Conservation (phyloP, 495 filamentous ascomycete species). For the Hypoxylon intermedium region DNA sequence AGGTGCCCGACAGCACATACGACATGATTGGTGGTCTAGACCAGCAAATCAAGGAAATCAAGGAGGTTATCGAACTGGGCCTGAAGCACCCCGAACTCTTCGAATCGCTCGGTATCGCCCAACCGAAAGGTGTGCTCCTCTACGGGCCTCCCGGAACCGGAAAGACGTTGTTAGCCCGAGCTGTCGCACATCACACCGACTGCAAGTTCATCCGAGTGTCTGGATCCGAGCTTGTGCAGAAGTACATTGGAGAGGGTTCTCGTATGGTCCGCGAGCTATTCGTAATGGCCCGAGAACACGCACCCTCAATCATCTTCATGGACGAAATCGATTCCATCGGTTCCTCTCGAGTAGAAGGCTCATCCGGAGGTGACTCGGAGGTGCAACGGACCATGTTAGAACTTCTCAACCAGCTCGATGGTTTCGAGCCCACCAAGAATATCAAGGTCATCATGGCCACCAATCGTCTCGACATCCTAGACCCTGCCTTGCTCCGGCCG, state of each 20-base stretch:
- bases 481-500: conserved; percentile 90
- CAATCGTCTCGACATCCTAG: conserved; percentile 95
- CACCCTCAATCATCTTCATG: conserved; percentile 99
- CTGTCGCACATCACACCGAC: conserved; percentile 96
- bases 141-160: conserved; percentile 97
- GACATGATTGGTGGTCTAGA: conserved; percentile 99
- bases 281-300: conserved; percentile 98
- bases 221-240: conserved; percentile 95
- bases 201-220: conserved; percentile 99
- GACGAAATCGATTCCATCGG: conserved; percentile 99
- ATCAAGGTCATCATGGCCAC: conserved; percentile 99
- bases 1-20: conserved; percentile 99
- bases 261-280: conserved; percentile 99
- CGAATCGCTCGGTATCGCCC: conserved; percentile 97
- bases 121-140: conserved; percentile 95
- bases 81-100: conserved; percentile 98
- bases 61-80: conserved; percentile 98
- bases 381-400: conserved; percentile 99
- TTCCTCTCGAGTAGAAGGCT: conserved; percentile 93
- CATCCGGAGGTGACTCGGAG: conserved; percentile 95
- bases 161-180: conserved; percentile 94
- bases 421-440: conserved; percentile 99
- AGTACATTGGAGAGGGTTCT: conserved; percentile 98
- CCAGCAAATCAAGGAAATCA: conserved; percentile 99
- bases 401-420: conserved; percentile 96